phyloP scores from a whole-genome alignment of 1,284 basidiomycete species.

The Austroboletus olivaceoglutinosus region DNA sequence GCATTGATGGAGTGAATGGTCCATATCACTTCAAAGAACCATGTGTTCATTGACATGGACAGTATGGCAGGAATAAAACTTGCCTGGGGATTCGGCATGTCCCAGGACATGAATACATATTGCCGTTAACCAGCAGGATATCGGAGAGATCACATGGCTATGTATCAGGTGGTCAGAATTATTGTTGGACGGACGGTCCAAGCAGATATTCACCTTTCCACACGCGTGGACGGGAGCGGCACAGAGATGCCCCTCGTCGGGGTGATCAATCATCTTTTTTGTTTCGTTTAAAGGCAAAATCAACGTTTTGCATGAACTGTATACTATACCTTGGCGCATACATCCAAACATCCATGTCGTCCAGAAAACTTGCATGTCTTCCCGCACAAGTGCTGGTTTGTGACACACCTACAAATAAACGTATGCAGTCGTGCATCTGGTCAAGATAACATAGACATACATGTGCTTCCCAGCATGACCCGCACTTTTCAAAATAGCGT shows the following conservation, averaged over 20 bases:
- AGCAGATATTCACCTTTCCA: slow-evolving; percentile 40
- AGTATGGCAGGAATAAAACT: too few relatives aligned
- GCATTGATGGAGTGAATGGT: slow-evolving; percentile 51
- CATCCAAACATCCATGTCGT: slow-evolving; percentile 45
- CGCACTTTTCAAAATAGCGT: slow-evolving; percentile 37
- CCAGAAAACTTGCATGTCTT: slow-evolving; percentile 42
- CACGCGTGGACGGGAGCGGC: slow-evolving; percentile 54
- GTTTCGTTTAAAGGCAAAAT: neutral
- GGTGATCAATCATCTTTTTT: slow-evolving; percentile 42
- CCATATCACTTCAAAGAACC: slow-evolving; percentile 34
- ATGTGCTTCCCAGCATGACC: slow-evolving; percentile 56
- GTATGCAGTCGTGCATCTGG: neutral
- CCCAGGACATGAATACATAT: slow-evolving; percentile 41
- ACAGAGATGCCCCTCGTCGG: slow-evolving; percentile 50
- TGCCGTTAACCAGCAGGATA: slow-evolving; percentile 34
- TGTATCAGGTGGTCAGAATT: neutral
- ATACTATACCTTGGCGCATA: slow-evolving; percentile 53
- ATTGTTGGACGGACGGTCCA: neutral
- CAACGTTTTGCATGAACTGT: neutral
- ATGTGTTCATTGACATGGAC: neutral
- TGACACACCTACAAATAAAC: slow-evolving; percentile 40
- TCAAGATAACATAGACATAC: slow-evolving; percentile 30
- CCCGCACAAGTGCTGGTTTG: slow-evolving; percentile 52
- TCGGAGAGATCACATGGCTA: slow-evolving; percentile 48
- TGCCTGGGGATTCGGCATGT: slow-evolving; percentile 47